Evolutionary conservation across 75 land plant species (phyloP).

Genomic region (Pinus albicaulis): DNA sequence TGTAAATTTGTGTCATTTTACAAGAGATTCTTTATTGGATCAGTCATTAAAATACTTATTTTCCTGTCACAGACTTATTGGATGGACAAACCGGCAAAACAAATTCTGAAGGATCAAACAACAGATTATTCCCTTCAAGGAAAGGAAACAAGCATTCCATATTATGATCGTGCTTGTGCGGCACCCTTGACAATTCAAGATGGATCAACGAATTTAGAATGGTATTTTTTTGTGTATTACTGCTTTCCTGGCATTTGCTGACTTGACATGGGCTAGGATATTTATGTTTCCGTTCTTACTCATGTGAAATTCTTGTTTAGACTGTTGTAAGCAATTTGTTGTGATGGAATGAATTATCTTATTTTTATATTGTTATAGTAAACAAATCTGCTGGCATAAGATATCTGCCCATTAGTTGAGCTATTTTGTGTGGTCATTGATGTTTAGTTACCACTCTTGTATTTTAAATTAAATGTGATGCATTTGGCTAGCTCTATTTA

Average conservation of each 20-base stretch:
- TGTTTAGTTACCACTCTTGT: not conserved
- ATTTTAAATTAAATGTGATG: not conserved
- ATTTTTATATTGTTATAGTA: not conserved
- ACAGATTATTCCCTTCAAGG: constrained; percentile 13
- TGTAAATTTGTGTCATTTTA: not conserved
- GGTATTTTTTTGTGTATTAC: constrained; percentile 22
- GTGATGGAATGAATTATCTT: not conserved
- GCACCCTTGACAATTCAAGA: constrained; percentile 33
- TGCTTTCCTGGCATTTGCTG: not conserved
- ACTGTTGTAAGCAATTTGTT: not conserved
- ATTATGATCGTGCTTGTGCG: constrained; percentile 79
- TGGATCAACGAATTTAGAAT: constrained; percentile 18
- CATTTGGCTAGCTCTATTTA: not conserved
- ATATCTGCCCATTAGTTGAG: not conserved
- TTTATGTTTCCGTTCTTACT: not conserved
- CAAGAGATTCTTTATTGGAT: not conserved
- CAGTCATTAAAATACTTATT: not conserved
- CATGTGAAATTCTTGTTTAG: not conserved
- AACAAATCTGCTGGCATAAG: not conserved
- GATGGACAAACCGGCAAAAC: constrained; percentile 75
- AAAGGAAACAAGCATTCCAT: constrained; percentile 47
- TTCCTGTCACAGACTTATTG: constrained; percentile 60
- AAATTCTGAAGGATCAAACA: constrained; percentile 18
- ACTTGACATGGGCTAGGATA: not conserved
- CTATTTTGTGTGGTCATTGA: not conserved